Evolutionary conservation across 2,329 filamentous ascomycete genomes (phyloP), one percentile per base, ranked within the genome.

Genomic region (Paradendryphiella salina): DNA sequence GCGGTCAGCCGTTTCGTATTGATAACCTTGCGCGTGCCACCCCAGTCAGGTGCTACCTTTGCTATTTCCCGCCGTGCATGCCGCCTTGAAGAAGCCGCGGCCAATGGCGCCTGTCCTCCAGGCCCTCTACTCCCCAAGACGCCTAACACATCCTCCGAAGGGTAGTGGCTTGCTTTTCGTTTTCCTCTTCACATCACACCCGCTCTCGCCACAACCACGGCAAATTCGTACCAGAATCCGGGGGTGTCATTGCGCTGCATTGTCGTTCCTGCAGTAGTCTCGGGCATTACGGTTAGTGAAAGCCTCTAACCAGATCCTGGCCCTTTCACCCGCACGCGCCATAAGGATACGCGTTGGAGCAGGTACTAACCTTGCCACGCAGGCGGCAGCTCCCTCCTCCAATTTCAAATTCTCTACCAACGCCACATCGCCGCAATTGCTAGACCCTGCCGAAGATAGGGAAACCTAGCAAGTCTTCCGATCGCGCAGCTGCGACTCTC

Each of bases 211-310:
- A 43, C 48, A 26, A 34, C 15, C 14, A 36, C 23, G 43, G 15
- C 48, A 14, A 10, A 23, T 17, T 42, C 17, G 17, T 39, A 26
- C 39, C 31, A 42, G 17, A 54, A 50, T 50, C 50, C 18, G 42
- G 50, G 54, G 46, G 29, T 46, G 34, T 26, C 54, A 47, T 34
- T 44, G 46, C 36, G 34, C 41, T 37, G 14, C 33, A 46, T 46
- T 29, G 54, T 51, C 34, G 54, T 51, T 47, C 59, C 54, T 62
- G 56, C 59, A 62, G 57, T 62, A 62, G 59, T 52, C 20, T 28
- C 43, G 42, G 40, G 44, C 42, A 37, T 44, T 38, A 47, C 39
- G 46, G 39, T 54, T 37, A 46, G 54, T 47, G 26, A 23, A 20
- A 20, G 31, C 23, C 37, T 37, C 38, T 39, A 41, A 39, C 40